Evolutionary conservation across 148 eudicot species (phyloP).

Genomic region (Vaccinium macrocarpon): DNA sequence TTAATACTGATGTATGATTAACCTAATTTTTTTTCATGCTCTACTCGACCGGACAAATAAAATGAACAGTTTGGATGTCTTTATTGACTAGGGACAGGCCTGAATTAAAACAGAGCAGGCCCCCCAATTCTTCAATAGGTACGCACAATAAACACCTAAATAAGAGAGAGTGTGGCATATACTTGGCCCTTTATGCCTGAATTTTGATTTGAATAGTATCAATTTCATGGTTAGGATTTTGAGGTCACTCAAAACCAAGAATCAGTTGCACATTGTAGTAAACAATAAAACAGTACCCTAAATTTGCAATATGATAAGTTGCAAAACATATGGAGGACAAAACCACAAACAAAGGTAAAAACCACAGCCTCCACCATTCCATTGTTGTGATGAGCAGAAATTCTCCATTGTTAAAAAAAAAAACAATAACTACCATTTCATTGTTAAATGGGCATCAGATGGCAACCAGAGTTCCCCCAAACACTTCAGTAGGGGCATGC

Average conservation of each 20-base stretch:
- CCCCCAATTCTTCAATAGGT: not conserved
- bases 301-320: not conserved
- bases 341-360: not conserved
- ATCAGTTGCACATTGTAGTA: not conserved
- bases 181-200: not conserved
- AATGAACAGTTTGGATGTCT: not conserved
- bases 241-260: not conserved
- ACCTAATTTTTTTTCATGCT: not conserved
- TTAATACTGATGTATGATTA: not conserved
- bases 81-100: not conserved
- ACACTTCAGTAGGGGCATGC: not conserved
- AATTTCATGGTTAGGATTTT: not conserved
- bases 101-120: not conserved
- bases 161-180: not conserved
- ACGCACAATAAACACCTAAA: no score
- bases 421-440: not conserved
- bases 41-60: not conserved
- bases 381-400: no score
- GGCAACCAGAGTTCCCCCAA: not conserved
- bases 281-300: not conserved
- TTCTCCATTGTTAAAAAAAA: no score
- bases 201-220: not conserved
- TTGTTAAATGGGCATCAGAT: not conserved
- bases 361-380: not conserved
- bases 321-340: not conserved